Conservation (phyloP, 208 protist genomes). For the Novymonas esmeraldas region DNA sequence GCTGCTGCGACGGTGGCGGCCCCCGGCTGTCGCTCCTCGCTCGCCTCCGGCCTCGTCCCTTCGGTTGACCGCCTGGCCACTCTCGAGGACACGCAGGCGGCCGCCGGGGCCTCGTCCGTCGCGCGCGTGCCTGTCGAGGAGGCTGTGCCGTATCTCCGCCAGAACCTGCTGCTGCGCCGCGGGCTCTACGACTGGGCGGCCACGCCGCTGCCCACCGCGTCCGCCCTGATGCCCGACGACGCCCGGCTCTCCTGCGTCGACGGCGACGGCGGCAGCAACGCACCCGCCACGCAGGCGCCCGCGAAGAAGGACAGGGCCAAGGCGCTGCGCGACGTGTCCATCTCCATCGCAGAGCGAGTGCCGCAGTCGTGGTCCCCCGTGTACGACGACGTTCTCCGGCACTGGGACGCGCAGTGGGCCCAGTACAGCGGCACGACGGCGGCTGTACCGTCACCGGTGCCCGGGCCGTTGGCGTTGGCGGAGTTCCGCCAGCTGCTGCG, state of each 20-base stretch:
- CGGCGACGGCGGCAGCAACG: not conserved
- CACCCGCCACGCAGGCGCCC: no score
- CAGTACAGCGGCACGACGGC: not conserved
- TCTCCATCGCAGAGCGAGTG: not conserved
- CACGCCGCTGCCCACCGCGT: not conserved
- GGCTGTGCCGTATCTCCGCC: constrained; percentile 46
- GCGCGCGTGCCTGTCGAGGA: constrained; percentile 39
- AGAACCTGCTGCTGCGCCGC: constrained; percentile 43
- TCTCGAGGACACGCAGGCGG: constrained; percentile 2
- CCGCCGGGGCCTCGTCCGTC: constrained; percentile 10
- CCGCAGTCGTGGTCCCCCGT: constrained; percentile 8
- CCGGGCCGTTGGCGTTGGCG: constrained; percentile 12
- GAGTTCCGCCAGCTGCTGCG: constrained; percentile 20
- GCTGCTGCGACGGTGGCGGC: not conserved
- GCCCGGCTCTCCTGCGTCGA: not conserved
- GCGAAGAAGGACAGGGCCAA: not conserved
- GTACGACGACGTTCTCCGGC: constrained; percentile 11
- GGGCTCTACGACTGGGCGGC: constrained; percentile 31
- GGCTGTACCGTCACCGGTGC: not conserved
- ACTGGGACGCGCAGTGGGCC: constrained; percentile 25
- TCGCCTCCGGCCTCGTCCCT: not conserved
- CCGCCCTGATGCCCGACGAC: not conserved
- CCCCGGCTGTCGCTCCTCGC: not conserved
- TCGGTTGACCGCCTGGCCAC: not conserved
- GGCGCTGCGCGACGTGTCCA: not conserved